A percentile compares a stretch with the other conserved stretches of the same genome.
Evolutionary conservation across 2,329 filamentous ascomycete species (phyloP).

Genomic region (Claviceps sp.): DNA sequence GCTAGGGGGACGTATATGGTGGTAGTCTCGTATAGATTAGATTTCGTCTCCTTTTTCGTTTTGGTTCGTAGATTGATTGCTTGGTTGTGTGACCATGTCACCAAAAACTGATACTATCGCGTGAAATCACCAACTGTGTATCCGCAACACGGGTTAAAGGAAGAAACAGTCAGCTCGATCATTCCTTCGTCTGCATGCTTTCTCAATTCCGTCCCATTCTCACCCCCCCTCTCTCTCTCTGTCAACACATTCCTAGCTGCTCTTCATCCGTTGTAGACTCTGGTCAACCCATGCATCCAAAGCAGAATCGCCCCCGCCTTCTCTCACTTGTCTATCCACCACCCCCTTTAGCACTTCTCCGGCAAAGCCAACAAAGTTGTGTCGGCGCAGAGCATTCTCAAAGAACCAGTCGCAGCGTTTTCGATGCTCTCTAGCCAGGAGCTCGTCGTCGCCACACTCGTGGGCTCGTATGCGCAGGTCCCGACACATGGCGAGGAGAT

Average conservation of each 20-base stretch:
- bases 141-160: background rate
- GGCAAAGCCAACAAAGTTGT: conserved; percentile 95
- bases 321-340: conserved; percentile 56
- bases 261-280: conserved; percentile 42
- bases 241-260: conserved; percentile 21
- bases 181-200: background rate
- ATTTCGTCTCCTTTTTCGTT: background rate
- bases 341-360: conserved; percentile 83
- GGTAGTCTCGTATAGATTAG: too few species aligned
- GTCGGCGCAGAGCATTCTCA: conserved; percentile 82
- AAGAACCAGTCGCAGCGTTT: conserved; percentile 83
- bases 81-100: background rate
- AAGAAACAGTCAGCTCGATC: background rate
- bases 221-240: conserved; percentile 25
- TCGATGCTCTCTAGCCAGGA: conserved; percentile 63
- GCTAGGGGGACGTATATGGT: too few species aligned
- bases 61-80: background rate
- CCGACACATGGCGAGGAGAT: conserved; percentile 81
- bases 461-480: conserved; percentile 66
- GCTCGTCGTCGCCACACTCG: conserved; percentile 71
- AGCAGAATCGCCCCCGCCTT: conserved; percentile 42
- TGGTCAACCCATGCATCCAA: conserved; percentile 65
- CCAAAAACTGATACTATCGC: background rate
- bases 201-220: conserved; percentile 22
- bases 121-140: background rate